Percentiles rank a stretch among this genome's conserved stretches.
These are phyloP conservation scores for Comarum palustre DNA, from an alignment of 306 rosid species.

Conservation along the genomic window DNA sequence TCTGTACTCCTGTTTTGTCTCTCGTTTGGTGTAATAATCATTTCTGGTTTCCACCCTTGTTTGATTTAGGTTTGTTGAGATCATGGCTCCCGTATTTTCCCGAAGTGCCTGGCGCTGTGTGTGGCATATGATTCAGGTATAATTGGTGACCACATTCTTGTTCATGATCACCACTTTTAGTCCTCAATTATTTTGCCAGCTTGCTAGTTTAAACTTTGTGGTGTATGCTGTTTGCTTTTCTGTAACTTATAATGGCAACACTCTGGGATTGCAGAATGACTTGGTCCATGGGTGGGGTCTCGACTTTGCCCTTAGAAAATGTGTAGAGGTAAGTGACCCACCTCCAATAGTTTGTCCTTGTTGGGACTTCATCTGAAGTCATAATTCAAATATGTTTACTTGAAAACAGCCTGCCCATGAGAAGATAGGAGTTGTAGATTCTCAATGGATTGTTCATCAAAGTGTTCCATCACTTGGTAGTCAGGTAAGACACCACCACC, in stretches of 20 bases:
- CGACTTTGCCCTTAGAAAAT: conserved; percentile 88
- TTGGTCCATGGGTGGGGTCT: conserved; percentile 99
- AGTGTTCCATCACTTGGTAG: conserved; percentile 83
- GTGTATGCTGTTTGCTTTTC: neutral
- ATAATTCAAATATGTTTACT: conserved; percentile 15
- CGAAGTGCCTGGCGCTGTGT: conserved; percentile 99
- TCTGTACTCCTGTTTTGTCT: conserved; percentile 8
- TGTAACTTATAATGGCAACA: neutral
- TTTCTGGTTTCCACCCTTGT: neutral
- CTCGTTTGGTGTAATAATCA: conserved; percentile 1
- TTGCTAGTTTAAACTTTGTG: neutral
- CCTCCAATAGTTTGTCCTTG: neutral
- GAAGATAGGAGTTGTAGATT: conserved; percentile 96
- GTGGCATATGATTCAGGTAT: conserved; percentile 97
- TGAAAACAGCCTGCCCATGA: conserved; percentile 85
- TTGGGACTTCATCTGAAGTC: conserved; percentile 6
- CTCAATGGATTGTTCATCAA: conserved; percentile 97
- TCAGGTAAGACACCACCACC: conserved; percentile 48
- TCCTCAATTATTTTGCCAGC: conserved; percentile 17
- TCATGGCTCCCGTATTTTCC: conserved; percentile 98
- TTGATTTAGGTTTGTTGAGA: conserved; percentile 79
- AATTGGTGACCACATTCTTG: neutral
- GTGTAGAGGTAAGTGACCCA: conserved; percentile 68
- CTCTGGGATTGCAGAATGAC: conserved; percentile 65
- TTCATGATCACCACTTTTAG: conserved; percentile 9